Base-by-base conservation (phyloP, 1,284 basidiomycete genomes). In the Cutaneotrichosporon mucoides region DNA sequence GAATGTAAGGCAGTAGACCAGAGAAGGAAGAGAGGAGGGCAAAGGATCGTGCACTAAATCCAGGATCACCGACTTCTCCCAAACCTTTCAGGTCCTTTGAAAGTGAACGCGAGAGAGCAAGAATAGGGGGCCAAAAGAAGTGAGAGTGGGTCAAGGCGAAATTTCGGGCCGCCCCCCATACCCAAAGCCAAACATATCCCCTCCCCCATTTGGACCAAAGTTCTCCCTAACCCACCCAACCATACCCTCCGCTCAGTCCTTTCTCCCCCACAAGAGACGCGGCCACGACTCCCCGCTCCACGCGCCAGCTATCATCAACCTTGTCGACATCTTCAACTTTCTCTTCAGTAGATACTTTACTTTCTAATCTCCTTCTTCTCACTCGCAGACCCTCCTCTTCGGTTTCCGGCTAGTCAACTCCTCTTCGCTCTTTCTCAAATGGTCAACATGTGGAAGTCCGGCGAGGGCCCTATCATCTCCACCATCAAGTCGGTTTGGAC, bases 391-490 rank as follows among this genome's bases (percentile, higher is more conserved):
- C 16, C 37, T 50, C 48, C 35, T 48, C 47, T 36, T 48, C 36
- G 12, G 24, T 35, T 13, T 36, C 33, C 47, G 47, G 33, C 11
- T 48, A 35, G 5, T 12, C 48, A 50, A 12, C 24, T 24, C 24
- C 24, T 24, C 24, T 24, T 24, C 24, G 24, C 24, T 24, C 24
- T 24, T 53, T 33, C 9, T 35, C 34, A 38, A 15, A 53, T 53
- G 41, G 40, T 34, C 51, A 11, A 24, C 37, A 35, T 47, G 53
- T 52, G 60, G 58, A 44, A 54, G 61, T 68, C 33, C 68, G 72
- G 71, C 63, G 58, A 42, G 67, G 75, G 75, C 34, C 73, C 73
- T 10, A 24, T 76, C 58, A 71, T 75, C 66, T 65, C 69, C 37
- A 36, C 63, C 53, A 45, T 76, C 67, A 73, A 68, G 54, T 42